A percentile compares a stretch with the other conserved stretches of the same genome.
phyloP scores from a whole-genome alignment of 805 yeast species.

The Schizosaccharomyces japonicus region DNA sequence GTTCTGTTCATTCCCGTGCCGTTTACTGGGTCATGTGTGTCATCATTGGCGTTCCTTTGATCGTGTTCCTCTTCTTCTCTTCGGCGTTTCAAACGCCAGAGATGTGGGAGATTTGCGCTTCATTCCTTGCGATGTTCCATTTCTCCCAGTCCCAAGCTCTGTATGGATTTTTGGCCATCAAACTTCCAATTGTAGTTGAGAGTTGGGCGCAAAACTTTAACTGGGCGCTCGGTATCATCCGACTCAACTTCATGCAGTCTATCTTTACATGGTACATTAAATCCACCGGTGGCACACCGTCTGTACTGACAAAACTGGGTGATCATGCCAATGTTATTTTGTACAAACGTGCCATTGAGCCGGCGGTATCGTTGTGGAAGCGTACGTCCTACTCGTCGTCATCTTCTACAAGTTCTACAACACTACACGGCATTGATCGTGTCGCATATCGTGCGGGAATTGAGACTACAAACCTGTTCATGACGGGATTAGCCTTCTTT shows the following conservation, averaged over 20 bases:
- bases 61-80: conserved; percentile 70
- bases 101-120: conserved; percentile 93
- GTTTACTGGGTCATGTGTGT: conserved; percentile 95
- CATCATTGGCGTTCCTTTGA: conserved; percentile 63
- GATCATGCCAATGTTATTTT: conserved; percentile 58
- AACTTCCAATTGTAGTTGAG: conserved; percentile 89
- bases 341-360: conserved; percentile 27
- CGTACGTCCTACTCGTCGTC: neutral
- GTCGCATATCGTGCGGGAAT: conserved; percentile 66
- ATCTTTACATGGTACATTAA: conserved; percentile 79
- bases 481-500: conserved; percentile 70
- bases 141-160: conserved; percentile 87
- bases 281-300: conserved; percentile 73
- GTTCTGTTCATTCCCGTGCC: conserved; percentile 75
- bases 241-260: conserved; percentile 45
- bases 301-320: conserved; percentile 44
- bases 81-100: conserved; percentile 74
- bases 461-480: conserved; percentile 63
- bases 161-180: conserved; percentile 86
- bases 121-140: conserved; percentile 72
- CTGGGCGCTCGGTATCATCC: conserved; percentile 87
- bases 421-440: conserved; percentile 76
- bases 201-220: conserved; percentile 94
- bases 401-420: conserved; percentile 36
- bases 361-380: conserved; percentile 7